Conservation (phyloP, 2,329 filamentous ascomycete genomes). For the Arthrobotrys musiformis region DNA sequence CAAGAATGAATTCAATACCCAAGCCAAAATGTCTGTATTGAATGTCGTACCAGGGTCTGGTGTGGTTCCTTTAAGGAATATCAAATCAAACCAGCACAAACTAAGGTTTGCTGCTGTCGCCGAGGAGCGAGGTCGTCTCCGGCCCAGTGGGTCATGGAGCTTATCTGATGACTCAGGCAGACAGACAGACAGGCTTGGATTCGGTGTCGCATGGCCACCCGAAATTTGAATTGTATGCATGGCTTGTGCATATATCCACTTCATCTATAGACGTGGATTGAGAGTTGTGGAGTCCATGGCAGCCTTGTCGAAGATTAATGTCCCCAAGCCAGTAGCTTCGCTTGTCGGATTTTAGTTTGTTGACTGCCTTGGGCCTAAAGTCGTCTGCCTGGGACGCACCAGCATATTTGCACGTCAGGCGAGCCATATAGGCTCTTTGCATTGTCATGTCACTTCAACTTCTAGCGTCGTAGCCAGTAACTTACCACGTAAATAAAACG, state of each 20-base stretch:
- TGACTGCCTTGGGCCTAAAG: constrained; percentile 6
- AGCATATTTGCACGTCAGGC: neutral
- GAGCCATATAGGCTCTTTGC: neutral
- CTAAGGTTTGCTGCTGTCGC: neutral
- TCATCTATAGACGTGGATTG: constrained; percentile 8
- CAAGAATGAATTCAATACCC: neutral
- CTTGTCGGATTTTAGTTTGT: constrained; percentile 17
- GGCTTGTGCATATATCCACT: constrained; percentile 28
- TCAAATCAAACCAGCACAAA: neutral
- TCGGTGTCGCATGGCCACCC: constrained; percentile 13
- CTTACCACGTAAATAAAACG: too few species aligned
- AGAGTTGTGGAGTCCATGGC: constrained; percentile 10
- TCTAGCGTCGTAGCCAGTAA: too few species aligned
- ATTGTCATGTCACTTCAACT: neutral
- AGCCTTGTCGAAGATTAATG: constrained; percentile 10
- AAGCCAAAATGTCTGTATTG: neutral
- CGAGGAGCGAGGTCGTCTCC: constrained; percentile 31
- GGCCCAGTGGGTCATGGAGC: constrained; percentile 21
- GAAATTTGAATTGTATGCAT: neutral
- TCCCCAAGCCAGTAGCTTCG: constrained; percentile 12
- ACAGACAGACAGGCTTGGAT: neutral
- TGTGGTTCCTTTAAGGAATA: neutral
- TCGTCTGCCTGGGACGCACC: constrained; percentile 11
- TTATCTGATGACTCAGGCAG: constrained; percentile 14
- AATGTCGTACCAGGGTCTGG: neutral